These are phyloP conservation scores for Handroanthus guayacan DNA, from an alignment of 257 asterid genomes.

Conservation along the genomic window DNA sequence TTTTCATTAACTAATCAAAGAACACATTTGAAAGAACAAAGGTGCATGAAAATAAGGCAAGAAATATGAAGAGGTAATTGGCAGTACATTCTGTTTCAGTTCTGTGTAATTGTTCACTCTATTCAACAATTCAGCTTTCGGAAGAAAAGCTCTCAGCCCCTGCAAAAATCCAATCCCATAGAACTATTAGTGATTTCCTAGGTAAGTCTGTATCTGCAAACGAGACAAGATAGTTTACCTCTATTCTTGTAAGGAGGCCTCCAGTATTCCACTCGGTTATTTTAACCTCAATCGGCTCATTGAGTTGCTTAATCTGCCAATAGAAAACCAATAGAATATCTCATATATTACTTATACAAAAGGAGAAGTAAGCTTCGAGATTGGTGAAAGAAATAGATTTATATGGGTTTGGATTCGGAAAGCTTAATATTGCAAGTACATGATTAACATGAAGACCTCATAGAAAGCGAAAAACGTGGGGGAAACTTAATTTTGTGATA, in stretches of 20 bases:
- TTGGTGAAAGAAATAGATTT: slow-evolving; percentile 17
- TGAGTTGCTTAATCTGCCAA: slow-evolving; percentile 82
- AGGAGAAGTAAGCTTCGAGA: slow-evolving; percentile 14
- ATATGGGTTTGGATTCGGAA: slow-evolving; percentile 2
- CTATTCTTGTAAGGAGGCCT: slow-evolving; percentile 94
- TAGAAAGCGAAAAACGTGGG: not conserved
- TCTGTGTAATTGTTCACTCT: slow-evolving; percentile 78
- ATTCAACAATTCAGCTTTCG: slow-evolving; percentile 88
- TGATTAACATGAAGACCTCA: not conserved
- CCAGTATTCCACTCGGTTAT: slow-evolving; percentile 96
- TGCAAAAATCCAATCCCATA: slow-evolving; percentile 47
- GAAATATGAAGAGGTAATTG: slow-evolving; percentile 26
- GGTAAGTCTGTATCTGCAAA: slow-evolving; percentile 14
- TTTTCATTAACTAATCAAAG: not conserved
- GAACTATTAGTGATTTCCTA: not conserved
- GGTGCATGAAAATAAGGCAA: slow-evolving; percentile 21
- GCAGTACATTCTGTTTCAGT: slow-evolving; percentile 79
- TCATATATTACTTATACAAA: slow-evolving; percentile 6
- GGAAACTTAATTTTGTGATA: not conserved
- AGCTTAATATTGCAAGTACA: slow-evolving; percentile 13
- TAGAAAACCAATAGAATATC: slow-evolving; percentile 25
- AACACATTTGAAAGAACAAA: slow-evolving; percentile 1
- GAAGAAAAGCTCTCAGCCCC: slow-evolving; percentile 97
- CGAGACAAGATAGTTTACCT: slow-evolving; percentile 52
- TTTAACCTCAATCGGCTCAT: slow-evolving; percentile 80